Percentiles rank a stretch among this genome's conserved stretches.
Evolutionary conservation across 2,329 filamentous ascomycete genomes (phyloP).

Genomic region (Hymenoscyphus occultus): DNA sequence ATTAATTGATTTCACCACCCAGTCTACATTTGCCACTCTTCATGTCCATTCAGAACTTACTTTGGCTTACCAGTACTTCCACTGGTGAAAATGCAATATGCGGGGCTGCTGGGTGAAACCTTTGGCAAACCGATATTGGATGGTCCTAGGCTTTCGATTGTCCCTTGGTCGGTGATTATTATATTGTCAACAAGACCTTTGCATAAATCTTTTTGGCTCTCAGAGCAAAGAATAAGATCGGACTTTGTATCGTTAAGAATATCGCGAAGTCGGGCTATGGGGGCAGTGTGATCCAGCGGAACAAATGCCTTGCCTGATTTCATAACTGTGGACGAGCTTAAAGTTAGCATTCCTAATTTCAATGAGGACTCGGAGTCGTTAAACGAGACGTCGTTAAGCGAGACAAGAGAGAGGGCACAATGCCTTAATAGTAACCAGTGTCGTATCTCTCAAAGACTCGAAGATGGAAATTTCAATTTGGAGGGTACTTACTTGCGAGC

Average conservation of each 20-base stretch:
- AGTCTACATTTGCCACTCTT: no score
- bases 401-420: neutral
- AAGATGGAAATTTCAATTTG: neutral
- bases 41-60: neutral
- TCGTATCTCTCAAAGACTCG: neutral
- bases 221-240: conserved; percentile 18
- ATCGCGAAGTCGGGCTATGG: conserved; percentile 26
- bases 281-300: conserved; percentile 34
- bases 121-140: conserved; percentile 6
- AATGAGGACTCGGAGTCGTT: neutral
- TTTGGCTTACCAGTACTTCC: conserved; percentile 35
- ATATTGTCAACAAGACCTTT: conserved; percentile 3
- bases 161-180: conserved; percentile 7
- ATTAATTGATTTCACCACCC: no score
- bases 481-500: conserved; percentile 19
- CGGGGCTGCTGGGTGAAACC: conserved; percentile 8
- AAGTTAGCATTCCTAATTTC: neutral
- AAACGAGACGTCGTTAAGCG: no score
- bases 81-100: conserved; percentile 32
- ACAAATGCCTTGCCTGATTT: conserved; percentile 35
- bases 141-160: conserved; percentile 3
- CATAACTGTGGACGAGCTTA: conserved; percentile 12
- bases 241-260: conserved; percentile 18
- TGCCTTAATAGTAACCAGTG: neutral
- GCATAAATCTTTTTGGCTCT: conserved; percentile 7